phyloP scores from a whole-genome alignment of 2,329 filamentous ascomycete species.

The Verticillium nonalfalfae region DNA sequence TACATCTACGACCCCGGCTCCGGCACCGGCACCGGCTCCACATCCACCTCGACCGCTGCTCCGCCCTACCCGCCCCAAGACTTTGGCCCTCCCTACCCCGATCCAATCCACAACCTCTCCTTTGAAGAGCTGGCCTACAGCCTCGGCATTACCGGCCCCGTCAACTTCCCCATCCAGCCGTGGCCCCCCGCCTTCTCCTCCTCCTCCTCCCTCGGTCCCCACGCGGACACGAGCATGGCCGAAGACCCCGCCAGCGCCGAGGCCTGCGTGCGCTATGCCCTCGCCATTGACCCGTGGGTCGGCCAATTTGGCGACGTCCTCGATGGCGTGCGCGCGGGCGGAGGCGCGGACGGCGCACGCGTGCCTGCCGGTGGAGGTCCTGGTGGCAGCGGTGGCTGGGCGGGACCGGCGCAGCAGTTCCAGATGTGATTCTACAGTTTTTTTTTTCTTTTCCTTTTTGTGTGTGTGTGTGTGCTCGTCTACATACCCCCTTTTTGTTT shows the following conservation, averaged over 20 bases:
- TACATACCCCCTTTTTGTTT: no score
- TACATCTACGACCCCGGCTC: conserved; percentile 5
- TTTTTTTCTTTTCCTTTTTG: not conserved
- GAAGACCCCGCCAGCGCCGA: conserved; percentile 10
- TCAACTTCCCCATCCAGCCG: not conserved
- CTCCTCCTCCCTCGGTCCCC: no score
- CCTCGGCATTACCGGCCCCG: conserved; percentile 2
- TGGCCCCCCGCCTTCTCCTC: conserved; percentile 3
- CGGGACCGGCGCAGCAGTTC: not conserved
- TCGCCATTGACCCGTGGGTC: conserved; percentile 32
- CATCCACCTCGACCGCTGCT: conserved; percentile 7
- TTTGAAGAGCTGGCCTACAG: conserved; percentile 10
- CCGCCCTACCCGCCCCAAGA: not conserved
- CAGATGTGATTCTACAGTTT: not conserved
- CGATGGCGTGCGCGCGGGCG: conserved; percentile 20
- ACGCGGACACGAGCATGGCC: not conserved
- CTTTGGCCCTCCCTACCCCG: not conserved
- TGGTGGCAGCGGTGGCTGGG: not conserved
- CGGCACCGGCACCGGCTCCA: not conserved
- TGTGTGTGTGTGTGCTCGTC: no score
- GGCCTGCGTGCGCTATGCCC: conserved; percentile 26
- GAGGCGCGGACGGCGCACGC: not conserved
- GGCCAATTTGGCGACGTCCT: conserved; percentile 29
- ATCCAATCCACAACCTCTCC: not conserved
- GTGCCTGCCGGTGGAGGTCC: not conserved